Conservation (phyloP, 179 eudicot genomes). For the Gypsophila paniculata region DNA sequence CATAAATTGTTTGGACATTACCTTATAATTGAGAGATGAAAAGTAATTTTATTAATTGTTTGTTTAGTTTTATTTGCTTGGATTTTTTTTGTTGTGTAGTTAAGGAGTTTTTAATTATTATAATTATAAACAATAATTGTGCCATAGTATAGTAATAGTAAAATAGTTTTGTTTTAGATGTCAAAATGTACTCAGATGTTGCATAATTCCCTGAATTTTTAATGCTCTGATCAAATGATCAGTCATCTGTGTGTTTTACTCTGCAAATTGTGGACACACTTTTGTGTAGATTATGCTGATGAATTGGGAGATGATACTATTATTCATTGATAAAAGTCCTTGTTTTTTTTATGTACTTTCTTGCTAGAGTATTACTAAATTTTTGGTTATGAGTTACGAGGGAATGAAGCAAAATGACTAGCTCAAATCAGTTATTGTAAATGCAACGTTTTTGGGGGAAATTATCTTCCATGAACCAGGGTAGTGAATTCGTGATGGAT, state of each 20-base stretch:
- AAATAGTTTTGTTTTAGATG: slow-evolving; percentile 24
- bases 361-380: no score
- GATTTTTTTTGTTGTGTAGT: slow-evolving; percentile 10
- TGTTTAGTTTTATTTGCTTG: slow-evolving; percentile 10
- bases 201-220: slow-evolving; percentile 2
- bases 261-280: slow-evolving; percentile 2
- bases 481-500: no score
- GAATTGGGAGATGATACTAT: background rate
- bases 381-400: no score
- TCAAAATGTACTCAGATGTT: slow-evolving; percentile 22
- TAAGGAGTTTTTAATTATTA: slow-evolving; percentile 16
- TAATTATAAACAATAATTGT: slow-evolving; percentile 20
- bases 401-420: no score
- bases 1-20: slow-evolving; percentile 8
- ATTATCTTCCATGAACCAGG: no score
- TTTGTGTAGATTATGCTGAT: slow-evolving; percentile 14
- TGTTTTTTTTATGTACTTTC: no score
- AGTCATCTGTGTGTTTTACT: slow-evolving; percentile 25
- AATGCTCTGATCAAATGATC: slow-evolving; percentile 6
- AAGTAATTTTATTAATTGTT: slow-evolving; percentile 19
- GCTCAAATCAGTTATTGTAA: no score
- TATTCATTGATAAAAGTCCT: background rate
- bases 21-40: slow-evolving; percentile 6
- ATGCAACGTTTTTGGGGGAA: no score
- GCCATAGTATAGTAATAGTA: slow-evolving; percentile 18